These are phyloP conservation scores for Aspergillus haitiensis DNA, from an alignment of 495 filamentous ascomycete genomes.

Conservation along the genomic window DNA sequence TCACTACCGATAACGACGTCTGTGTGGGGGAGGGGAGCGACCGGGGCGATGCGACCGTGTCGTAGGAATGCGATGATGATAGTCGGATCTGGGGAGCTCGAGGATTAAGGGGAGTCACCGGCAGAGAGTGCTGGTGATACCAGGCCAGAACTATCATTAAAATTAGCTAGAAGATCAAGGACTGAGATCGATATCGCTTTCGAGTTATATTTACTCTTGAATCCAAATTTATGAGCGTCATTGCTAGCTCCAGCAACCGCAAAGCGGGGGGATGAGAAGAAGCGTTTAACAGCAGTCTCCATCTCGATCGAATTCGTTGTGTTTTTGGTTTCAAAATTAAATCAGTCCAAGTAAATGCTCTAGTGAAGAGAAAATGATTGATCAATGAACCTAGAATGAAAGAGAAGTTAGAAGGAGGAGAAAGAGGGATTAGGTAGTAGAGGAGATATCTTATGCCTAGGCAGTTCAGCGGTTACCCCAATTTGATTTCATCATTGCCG, in stretches of 20 bases:
- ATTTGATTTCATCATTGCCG: not conserved
- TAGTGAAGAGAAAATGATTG: too few species aligned
- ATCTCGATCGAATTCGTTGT: conserved; percentile 20
- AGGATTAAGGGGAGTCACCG: conserved; percentile 82
- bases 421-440: too few species aligned
- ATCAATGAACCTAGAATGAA: too few species aligned
- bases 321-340: too few species aligned
- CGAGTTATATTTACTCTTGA: conserved; percentile 60
- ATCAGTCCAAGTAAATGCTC: too few species aligned
- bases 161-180: conserved; percentile 9
- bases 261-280: conserved; percentile 81
- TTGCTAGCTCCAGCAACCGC: conserved; percentile 90
- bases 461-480: too few species aligned
- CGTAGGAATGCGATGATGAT: conserved; percentile 50
- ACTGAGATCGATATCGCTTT: conserved; percentile 18
- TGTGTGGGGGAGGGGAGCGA: conserved; percentile 62
- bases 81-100: conserved; percentile 58
- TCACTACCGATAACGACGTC: conserved; percentile 82
- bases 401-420: too few species aligned
- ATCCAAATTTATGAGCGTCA: conserved; percentile 83
- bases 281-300: conserved; percentile 63
- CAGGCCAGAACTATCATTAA: conserved; percentile 72
- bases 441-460: too few species aligned
- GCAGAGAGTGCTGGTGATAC: conserved; percentile 77
- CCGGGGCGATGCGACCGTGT: conserved; percentile 64